These are phyloP conservation scores for Xylaria sp. DNA, from an alignment of 2,329 filamentous ascomycete species.

Conservation along the genomic window DNA sequence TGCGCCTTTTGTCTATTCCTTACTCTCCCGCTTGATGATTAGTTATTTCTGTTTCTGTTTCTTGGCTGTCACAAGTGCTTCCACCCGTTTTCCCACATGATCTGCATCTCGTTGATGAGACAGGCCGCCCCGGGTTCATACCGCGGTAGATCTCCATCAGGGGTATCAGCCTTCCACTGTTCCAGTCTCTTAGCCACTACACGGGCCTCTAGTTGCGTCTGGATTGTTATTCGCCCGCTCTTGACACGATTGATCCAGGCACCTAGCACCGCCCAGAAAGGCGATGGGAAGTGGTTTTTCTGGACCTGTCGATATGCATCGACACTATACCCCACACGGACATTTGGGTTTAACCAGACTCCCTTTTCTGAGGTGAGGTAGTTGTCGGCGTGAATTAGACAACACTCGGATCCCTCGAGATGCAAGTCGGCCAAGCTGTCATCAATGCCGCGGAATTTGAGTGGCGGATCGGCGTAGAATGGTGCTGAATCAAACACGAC, in stretches of 20 bases:
- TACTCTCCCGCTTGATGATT: slow-evolving; percentile 3
- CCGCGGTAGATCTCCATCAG: slow-evolving; percentile 46
- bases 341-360: slow-evolving; percentile 66
- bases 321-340: slow-evolving; percentile 63
- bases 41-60: slow-evolving; percentile 10
- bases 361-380: slow-evolving; percentile 57
- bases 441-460: slow-evolving; percentile 71
- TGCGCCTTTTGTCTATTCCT: not conserved
- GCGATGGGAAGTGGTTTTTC: slow-evolving; percentile 53
- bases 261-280: slow-evolving; percentile 59
- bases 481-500: slow-evolving; percentile 58
- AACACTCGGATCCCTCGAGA: slow-evolving; percentile 72
- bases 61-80: slow-evolving; percentile 59
- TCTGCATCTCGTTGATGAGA: slow-evolving; percentile 70
- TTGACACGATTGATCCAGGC: slow-evolving; percentile 53
- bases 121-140: slow-evolving; percentile 61
- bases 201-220: slow-evolving; percentile 52
- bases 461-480: slow-evolving; percentile 57
- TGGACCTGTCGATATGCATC: slow-evolving; percentile 53
- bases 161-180: slow-evolving; percentile 54
- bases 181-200: slow-evolving; percentile 56
- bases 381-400: slow-evolving; percentile 70
- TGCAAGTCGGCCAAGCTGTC: slow-evolving; percentile 65
- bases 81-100: slow-evolving; percentile 69
- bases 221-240: slow-evolving; percentile 49